phyloP scores from a whole-genome alignment of 2,329 filamentous ascomycete species.

The Coccinonectria pachysandricola region DNA sequence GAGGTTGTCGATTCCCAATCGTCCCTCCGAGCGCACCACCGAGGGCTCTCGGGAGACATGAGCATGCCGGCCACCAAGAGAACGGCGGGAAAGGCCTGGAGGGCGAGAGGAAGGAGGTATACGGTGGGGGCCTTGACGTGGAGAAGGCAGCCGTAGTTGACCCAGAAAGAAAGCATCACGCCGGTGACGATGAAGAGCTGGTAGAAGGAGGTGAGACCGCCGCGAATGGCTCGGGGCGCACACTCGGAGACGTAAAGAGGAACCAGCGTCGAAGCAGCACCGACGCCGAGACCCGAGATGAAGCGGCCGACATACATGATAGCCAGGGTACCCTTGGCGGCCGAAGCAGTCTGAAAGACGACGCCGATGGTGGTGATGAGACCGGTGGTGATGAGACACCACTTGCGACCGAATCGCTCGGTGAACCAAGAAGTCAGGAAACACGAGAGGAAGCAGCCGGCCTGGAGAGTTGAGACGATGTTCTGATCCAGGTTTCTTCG shows the following conservation, averaged over 20 bases:
- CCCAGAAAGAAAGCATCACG: conserved; percentile 35
- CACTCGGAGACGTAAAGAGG: conserved; percentile 39
- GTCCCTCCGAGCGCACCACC: conserved; percentile 58
- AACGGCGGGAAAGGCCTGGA: conserved; percentile 55
- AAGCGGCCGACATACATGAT: conserved; percentile 58
- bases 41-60: conserved; percentile 48
- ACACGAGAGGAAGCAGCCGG: conserved; percentile 56
- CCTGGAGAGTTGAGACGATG: conserved; percentile 61
- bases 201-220: conserved; percentile 39
- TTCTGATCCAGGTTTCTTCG: conserved; percentile 55
- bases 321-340: conserved; percentile 40
- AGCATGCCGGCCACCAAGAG: conserved; percentile 50
- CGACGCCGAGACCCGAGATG: conserved; percentile 37
- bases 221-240: conserved; percentile 39
- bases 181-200: conserved; percentile 39
- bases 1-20: conserved; percentile 53
- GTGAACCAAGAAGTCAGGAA: conserved; percentile 44
- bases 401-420: conserved; percentile 45
- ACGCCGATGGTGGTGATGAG: conserved; percentile 50
- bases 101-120: conserved; percentile 52
- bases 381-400: conserved; percentile 45
- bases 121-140: conserved; percentile 36
- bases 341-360: conserved; percentile 52
- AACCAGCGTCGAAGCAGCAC: conserved; percentile 36
- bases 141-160: conserved; percentile 43